phyloP scores from a whole-genome alignment of 2,329 filamentous ascomycete genomes.

The Pseudocercospora pini-densiflorae region DNA sequence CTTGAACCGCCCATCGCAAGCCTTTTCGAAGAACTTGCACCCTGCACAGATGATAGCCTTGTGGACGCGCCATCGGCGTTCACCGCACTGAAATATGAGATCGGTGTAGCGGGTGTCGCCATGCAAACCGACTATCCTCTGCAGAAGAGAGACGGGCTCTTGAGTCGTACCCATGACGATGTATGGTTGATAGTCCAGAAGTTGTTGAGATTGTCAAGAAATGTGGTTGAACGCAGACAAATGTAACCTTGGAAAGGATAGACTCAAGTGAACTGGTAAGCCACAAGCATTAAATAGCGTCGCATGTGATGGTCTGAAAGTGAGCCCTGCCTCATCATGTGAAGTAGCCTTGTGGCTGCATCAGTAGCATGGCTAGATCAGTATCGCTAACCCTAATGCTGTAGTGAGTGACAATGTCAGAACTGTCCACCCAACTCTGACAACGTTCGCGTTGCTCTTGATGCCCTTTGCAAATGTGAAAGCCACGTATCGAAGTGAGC shows the following conservation, averaged over 20 bases:
- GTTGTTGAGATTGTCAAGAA: no score
- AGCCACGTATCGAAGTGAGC: background rate
- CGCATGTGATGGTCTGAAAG: no score
- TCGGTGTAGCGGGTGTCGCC: constrained; percentile 14
- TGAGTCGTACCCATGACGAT: no score
- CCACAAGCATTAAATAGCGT: no score
- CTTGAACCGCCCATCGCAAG: constrained; percentile 30
- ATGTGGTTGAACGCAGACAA: no score
- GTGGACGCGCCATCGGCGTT: constrained; percentile 29
- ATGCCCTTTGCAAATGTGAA: background rate
- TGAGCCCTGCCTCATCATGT: no score
- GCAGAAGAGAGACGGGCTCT: no score
- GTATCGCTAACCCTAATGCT: background rate
- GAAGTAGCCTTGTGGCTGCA: no score
- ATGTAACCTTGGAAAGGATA: no score
- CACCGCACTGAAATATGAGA: constrained; percentile 30
- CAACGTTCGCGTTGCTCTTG: background rate
- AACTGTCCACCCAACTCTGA: background rate
- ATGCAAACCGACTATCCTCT: background rate
- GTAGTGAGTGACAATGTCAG: background rate
- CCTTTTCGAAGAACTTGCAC: constrained; percentile 32
- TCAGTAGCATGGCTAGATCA: no score
- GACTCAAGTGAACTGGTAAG: no score
- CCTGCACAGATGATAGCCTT: constrained; percentile 31
- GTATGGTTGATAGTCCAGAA: no score